Percentiles rank a stretch among this genome's conserved stretches.
phyloP scores from a whole-genome alignment of 192 early-diverging fungal species.

The Linnemannia exigua region DNA sequence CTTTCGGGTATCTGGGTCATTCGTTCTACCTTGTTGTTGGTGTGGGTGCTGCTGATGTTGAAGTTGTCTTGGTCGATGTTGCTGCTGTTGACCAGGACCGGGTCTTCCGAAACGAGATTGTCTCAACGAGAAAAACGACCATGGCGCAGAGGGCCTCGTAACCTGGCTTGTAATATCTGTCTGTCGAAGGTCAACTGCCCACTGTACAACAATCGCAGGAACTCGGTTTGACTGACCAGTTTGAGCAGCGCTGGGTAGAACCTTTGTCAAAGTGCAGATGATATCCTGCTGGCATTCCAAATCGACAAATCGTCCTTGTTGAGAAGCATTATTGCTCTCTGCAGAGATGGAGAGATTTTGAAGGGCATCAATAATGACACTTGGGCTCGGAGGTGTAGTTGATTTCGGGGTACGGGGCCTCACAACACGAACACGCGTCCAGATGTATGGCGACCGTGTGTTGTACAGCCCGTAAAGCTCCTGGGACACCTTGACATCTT shows the following conservation, averaged over 20 bases:
- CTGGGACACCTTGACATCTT: conserved; percentile 17
- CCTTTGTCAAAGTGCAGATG: conserved; percentile 15
- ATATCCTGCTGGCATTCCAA: conserved; percentile 32
- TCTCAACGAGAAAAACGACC: neutral
- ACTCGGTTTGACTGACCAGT: neutral
- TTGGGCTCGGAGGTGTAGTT: conserved; percentile 17
- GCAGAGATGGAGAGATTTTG: neutral
- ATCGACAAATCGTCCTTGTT: neutral
- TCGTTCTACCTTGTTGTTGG: neutral
- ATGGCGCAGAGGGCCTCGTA: neutral
- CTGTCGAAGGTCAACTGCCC: conserved; percentile 2
- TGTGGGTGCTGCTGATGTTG: neutral
- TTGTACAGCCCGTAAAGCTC: conserved; percentile 22
- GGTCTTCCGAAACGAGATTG: neutral
- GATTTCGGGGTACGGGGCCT: neutral
- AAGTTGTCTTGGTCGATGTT: neutral
- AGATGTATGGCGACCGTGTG: conserved; percentile 38
- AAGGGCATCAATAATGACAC: conserved; percentile 17
- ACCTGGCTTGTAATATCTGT: neutral
- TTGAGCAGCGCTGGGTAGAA: neutral
- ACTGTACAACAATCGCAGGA: neutral
- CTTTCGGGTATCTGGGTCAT: neutral
- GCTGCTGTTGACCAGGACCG: conserved; percentile 1
- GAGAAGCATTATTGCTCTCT: neutral
- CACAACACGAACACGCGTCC: conserved; percentile 33